Evolutionary conservation across 2,329 filamentous ascomycete species (phyloP).

Genomic region (Drechmeria coniospora): DNA sequence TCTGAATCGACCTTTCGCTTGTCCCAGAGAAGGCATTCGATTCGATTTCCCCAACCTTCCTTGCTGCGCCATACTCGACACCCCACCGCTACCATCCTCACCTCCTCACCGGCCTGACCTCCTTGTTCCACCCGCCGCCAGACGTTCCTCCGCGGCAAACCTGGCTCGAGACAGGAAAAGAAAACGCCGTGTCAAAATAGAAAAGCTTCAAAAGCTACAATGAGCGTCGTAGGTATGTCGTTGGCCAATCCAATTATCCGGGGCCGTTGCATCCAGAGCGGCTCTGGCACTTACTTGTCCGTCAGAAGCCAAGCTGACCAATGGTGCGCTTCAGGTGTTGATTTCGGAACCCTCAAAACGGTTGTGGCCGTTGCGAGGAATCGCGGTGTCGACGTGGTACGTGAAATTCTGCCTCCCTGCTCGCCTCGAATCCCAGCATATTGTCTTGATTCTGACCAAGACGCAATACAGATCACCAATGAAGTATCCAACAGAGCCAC

Average conservation of each 20-base stretch:
- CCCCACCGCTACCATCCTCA: too few species aligned
- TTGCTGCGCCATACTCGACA: too few species aligned
- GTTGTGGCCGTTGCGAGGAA: conserved; percentile 96
- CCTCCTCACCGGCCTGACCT: too few species aligned
- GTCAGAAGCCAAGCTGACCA: conserved; percentile 5
- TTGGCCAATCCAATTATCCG: not conserved
- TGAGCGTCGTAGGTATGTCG: conserved; percentile 39
- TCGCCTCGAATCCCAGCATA: too few species aligned
- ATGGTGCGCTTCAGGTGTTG: conserved; percentile 53
- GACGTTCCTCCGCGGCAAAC: not conserved
- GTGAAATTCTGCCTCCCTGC: conserved; percentile 26
- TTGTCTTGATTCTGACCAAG: too few species aligned
- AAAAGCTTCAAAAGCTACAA: conserved; percentile 26
- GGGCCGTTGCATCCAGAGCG: not conserved
- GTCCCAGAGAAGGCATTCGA: too few species aligned
- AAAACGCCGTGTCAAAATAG: too few species aligned
- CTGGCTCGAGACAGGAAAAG: conserved; percentile 9
- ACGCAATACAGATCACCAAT: conserved; percentile 89
- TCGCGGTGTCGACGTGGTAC: conserved; percentile 95
- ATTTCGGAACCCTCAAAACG: conserved; percentile 93
- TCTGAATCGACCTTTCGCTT: too few species aligned
- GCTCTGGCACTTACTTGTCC: not conserved
- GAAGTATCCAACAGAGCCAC: conserved; percentile 97
- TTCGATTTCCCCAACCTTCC: too few species aligned
- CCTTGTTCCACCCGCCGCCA: not conserved